Conservation (phyloP, 495 filamentous ascomycete species). For the Achaetomiella virescens region DNA sequence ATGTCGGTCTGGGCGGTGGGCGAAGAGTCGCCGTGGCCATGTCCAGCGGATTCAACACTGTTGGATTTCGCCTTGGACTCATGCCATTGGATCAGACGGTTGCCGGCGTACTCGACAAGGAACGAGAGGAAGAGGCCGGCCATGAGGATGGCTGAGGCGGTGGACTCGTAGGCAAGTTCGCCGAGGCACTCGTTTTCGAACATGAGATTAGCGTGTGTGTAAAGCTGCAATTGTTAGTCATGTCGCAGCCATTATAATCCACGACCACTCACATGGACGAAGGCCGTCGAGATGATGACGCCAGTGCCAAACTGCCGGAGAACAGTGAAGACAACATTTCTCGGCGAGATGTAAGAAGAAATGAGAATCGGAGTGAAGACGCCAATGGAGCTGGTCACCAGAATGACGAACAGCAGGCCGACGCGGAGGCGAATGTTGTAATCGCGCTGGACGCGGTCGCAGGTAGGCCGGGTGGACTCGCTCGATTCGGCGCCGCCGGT, state of each 20-base stretch:
- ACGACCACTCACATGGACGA: conserved; percentile 51
- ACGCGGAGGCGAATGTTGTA: conserved; percentile 57
- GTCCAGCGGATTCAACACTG: not conserved
- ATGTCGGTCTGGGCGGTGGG: conserved; percentile 33
- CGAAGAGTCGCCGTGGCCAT: not conserved
- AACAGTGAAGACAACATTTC: conserved; percentile 37
- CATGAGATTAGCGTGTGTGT: conserved; percentile 58
- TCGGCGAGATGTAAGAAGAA: not conserved
- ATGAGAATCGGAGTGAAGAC: conserved; percentile 43
- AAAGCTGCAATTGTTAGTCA: conserved; percentile 38
- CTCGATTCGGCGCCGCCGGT: conserved; percentile 26
- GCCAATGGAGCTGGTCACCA: conserved; percentile 28
- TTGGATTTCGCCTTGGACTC: not conserved
- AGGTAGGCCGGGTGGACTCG: conserved; percentile 28
- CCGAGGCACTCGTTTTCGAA: conserved; percentile 59
- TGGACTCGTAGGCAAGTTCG: conserved; percentile 53
- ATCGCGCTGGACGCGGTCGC: conserved; percentile 40
- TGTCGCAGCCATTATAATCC: not conserved
- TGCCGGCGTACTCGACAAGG: conserved; percentile 52
- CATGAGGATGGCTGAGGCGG: conserved; percentile 57
- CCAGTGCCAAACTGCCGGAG: conserved; percentile 71
- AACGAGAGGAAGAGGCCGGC: conserved; percentile 60
- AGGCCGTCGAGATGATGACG: conserved; percentile 64
- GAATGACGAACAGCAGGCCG: conserved; percentile 52
- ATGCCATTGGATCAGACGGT: conserved; percentile 37